Conservation (phyloP, 148 eudicot species). For the Spergularia marina region DNA sequence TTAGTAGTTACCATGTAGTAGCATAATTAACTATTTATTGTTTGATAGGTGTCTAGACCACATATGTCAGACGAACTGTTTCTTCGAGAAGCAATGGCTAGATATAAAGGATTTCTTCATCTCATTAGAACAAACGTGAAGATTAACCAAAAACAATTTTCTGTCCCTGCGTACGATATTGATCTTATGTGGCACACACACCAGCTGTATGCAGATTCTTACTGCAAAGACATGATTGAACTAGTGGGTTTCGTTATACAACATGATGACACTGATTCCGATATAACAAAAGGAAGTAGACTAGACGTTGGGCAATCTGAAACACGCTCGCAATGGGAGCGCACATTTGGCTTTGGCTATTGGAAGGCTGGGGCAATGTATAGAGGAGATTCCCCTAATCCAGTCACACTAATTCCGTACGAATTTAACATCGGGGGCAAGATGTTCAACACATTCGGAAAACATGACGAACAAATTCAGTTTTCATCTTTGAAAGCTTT, state of each 20-base stretch:
- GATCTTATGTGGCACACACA: no score
- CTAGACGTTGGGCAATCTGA: conserved; percentile 73
- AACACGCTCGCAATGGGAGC: conserved; percentile 62
- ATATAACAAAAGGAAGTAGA: conserved; percentile 80
- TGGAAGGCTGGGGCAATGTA: no score
- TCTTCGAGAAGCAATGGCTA: conserved; percentile 63
- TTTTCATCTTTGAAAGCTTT: not conserved
- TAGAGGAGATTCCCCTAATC: conserved; percentile 24
- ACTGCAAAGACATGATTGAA: no score
- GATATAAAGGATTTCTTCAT: conserved; percentile 32
- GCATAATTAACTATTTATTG: not conserved
- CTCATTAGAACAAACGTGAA: conserved; percentile 71
- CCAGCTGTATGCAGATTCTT: no score
- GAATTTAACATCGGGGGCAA: conserved; percentile 28
- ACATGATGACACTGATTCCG: conserved; percentile 91
- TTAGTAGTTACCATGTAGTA: not conserved
- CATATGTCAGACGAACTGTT: conserved; percentile 57
- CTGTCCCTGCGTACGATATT: no score
- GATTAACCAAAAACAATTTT: conserved; percentile 50
- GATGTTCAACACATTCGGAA: conserved; percentile 27
- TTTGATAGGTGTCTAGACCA: conserved; percentile 62
- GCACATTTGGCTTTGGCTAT: no score
- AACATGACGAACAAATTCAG: conserved; percentile 22
- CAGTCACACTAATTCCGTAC: conserved; percentile 48
- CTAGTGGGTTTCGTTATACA: conserved; percentile 70